Evolutionary conservation across 2,329 filamentous ascomycete genomes (phyloP).

Genomic region (Venturia effusa): DNA sequence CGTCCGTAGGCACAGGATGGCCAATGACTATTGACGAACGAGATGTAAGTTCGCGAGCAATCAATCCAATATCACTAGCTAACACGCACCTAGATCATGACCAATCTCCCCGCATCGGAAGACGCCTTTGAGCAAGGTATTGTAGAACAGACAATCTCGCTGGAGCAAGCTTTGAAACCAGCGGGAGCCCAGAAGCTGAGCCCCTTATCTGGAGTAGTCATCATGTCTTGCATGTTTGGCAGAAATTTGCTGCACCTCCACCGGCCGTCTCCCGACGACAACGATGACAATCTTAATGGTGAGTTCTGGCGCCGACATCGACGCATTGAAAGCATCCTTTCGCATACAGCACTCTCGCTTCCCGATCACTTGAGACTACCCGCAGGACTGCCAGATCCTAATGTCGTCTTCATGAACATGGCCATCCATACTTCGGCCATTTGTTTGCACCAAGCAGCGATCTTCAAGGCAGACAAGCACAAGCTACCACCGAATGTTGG

Average conservation of each 20-base stretch:
- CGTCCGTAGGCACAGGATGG: conserved; percentile 94
- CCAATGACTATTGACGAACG: conserved; percentile 87
- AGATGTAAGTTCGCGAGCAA: conserved; percentile 45
- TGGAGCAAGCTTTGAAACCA: conserved; percentile 59
- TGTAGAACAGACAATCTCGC: conserved; percentile 57
- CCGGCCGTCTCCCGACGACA: conserved; percentile 69
- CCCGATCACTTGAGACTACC: conserved; percentile 73
- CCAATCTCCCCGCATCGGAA: conserved; percentile 72
- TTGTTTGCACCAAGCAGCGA: conserved; percentile 94
- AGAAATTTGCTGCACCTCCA: conserved; percentile 86
- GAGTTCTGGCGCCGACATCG: conserved; percentile 94
- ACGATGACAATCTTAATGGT: conserved; percentile 78
- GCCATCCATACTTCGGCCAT: conserved; percentile 94
- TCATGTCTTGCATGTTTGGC: conserved; percentile 85
- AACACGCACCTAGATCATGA: conserved; percentile 51
- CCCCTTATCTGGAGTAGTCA: conserved; percentile 51
- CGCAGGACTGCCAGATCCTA: conserved; percentile 61
- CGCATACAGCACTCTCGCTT: conserved; percentile 77
- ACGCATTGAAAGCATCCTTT: conserved; percentile 76
- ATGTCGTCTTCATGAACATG: conserved; percentile 92
- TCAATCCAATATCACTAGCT: not conserved
- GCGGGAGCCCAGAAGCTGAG: conserved; percentile 65
- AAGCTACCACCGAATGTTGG: conserved; percentile 64
- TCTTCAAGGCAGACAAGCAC: conserved; percentile 93
- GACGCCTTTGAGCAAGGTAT: conserved; percentile 75